These are phyloP conservation scores for Liquidambar formosana DNA, from an alignment of 164 flowering plant genomes.

Conservation along the genomic window DNA sequence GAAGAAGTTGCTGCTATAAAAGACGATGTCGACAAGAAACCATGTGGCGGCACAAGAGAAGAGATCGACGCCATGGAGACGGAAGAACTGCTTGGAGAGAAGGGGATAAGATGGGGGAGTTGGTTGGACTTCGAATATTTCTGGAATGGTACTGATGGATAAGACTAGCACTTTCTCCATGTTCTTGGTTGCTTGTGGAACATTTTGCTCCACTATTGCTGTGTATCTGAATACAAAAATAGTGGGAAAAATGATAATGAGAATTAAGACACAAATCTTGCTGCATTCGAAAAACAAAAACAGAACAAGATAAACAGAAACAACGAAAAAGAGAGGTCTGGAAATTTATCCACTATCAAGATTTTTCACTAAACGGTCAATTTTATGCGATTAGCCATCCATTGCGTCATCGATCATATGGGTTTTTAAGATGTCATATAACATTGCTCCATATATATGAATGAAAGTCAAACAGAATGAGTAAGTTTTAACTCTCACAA, in stretches of 20 bases:
- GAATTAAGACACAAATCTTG: too few species aligned
- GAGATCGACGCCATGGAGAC: constrained; percentile 57
- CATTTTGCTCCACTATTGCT: constrained; percentile 60
- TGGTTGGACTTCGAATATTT: constrained; percentile 15
- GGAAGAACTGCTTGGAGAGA: constrained; percentile 49
- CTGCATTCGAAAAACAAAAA: too few species aligned
- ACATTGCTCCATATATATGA: too few species aligned
- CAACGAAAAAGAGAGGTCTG: constrained; percentile 57
- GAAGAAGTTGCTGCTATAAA: constrained; percentile 62
- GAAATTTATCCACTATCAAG: constrained; percentile 45
- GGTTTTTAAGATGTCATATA: too few species aligned
- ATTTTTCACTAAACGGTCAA: constrained; percentile 58
- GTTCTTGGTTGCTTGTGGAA: constrained; percentile 46
- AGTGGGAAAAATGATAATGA: too few species aligned
- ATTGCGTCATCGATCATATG: too few species aligned
- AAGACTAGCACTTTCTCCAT: constrained; percentile 46
- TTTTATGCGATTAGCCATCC: too few species aligned
- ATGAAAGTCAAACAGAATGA: too few species aligned
- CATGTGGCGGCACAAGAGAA: constrained; percentile 48
- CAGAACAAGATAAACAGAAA: constrained; percentile 27
- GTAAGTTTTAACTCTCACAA: too few species aligned
- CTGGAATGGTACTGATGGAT: constrained; percentile 21
- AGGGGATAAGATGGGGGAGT: constrained; percentile 28
- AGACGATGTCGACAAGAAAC: constrained; percentile 62
- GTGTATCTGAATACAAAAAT: constrained; percentile 43